phyloP scores from a whole-genome alignment of 306 rosid species.

The Begonia fuchsioides region DNA sequence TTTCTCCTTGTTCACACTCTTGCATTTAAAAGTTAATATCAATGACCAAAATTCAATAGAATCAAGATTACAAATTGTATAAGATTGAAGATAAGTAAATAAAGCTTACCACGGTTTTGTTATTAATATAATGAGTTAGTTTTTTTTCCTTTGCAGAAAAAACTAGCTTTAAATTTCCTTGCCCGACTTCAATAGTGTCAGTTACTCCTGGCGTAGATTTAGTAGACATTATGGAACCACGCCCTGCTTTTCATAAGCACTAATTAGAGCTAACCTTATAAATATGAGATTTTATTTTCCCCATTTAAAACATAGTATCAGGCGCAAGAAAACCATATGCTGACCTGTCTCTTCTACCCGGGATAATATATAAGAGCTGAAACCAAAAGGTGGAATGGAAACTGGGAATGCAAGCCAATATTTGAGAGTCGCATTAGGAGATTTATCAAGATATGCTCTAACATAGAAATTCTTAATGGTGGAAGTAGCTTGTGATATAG shows the following conservation, averaged over 20 bases:
- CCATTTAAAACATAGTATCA: background rate
- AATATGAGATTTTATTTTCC: background rate
- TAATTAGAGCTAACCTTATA: background rate
- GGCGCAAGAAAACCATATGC: background rate
- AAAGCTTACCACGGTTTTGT: background rate
- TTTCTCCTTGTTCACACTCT: too few relatives aligned
- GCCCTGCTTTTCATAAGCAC: background rate
- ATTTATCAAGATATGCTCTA: conserved; percentile 47
- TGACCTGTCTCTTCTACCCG: conserved; percentile 18
- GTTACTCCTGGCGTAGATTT: background rate
- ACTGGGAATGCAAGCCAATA: conserved; percentile 79
- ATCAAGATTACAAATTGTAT: background rate
- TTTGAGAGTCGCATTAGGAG: conserved; percentile 32
- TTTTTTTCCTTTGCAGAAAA: conserved; percentile 1
- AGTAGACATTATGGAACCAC: background rate
- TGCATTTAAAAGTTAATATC: background rate
- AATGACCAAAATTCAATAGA: background rate
- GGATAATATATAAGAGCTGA: conserved; percentile 61
- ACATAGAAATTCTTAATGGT: conserved; percentile 36
- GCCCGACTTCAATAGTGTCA: conserved; percentile 1
- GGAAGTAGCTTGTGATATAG: conserved; percentile 28
- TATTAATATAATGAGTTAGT: background rate
- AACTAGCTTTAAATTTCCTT: conserved; percentile 1
- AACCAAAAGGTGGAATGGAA: conserved; percentile 77
- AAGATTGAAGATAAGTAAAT: background rate